phyloP scores from a whole-genome alignment of 768 basidiomycete species.

The Pleurotus pulmonarius region DNA sequence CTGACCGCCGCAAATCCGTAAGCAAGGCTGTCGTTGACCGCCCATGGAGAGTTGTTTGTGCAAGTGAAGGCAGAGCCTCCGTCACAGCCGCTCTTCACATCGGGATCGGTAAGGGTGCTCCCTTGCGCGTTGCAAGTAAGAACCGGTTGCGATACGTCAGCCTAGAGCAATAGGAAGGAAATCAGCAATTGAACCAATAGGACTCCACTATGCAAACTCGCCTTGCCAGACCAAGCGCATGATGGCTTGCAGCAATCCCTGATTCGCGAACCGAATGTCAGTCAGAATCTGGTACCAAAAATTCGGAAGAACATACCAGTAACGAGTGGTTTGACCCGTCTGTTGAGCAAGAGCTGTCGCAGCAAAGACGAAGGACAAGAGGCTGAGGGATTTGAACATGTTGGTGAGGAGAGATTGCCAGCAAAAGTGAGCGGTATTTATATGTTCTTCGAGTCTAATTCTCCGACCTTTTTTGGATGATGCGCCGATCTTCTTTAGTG shows the following conservation, averaged over 20 bases:
- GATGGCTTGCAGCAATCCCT: constrained; percentile 8
- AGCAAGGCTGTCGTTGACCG: not conserved
- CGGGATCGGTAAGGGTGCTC: constrained; percentile 2
- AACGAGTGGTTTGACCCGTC: not conserved
- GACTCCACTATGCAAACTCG: no score
- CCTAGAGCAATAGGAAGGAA: not conserved
- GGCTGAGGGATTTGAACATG: not conserved
- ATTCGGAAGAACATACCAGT: not conserved
- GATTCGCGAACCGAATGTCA: not conserved
- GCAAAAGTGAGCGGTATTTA: no score
- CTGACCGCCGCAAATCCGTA: constrained; percentile 5
- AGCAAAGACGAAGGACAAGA: not conserved
- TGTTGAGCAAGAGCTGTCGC: not conserved
- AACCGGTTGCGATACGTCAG: not conserved
- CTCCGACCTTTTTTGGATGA: no score
- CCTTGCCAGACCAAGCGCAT: constrained; percentile 5
- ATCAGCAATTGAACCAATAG: no score
- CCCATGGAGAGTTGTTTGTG: constrained; percentile 1
- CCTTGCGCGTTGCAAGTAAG: constrained; percentile 7
- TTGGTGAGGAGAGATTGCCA: not conserved
- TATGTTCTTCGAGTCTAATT: no score
- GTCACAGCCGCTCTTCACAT: constrained; percentile 3
- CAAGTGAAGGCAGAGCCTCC: constrained; percentile 4
- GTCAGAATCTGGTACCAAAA: not conserved
- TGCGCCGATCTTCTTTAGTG: no score